Conservation (phyloP, 176 grass and related monocot genomes). For the Carex littledalei region DNA sequence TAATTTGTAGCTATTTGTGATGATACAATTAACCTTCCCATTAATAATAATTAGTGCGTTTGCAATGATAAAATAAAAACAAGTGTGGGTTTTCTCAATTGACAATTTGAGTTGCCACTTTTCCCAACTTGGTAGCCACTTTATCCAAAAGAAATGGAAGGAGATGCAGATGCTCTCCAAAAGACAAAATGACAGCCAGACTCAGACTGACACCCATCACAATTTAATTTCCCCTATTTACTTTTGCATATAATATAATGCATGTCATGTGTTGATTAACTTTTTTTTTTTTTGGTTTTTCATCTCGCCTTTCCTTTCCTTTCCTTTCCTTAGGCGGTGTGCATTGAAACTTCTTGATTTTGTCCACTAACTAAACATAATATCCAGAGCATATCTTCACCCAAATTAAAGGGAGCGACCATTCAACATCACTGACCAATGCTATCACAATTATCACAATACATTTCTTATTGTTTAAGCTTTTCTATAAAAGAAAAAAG, state of each 20-base stretch:
- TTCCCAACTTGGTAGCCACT: conserved; percentile 5
- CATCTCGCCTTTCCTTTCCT: neutral
- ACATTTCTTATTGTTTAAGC: neutral
- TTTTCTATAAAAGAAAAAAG: neutral
- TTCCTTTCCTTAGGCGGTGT: neutral
- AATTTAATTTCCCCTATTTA: neutral
- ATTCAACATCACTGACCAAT: neutral
- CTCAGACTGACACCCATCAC: neutral
- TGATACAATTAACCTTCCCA: neutral
- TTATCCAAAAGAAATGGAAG: conserved; percentile 15
- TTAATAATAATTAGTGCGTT: neutral
- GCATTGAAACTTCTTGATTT: neutral
- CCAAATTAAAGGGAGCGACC: neutral
- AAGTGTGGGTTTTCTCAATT: neutral
- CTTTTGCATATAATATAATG: neutral
- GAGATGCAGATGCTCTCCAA: neutral
- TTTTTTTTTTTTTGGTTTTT: neutral
- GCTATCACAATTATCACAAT: neutral
- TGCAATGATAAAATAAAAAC: neutral
- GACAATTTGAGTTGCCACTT: neutral
- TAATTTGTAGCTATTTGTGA: no score
- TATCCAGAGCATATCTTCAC: neutral
- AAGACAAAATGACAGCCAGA: conserved; percentile 12
- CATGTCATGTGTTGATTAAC: neutral
- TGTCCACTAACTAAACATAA: conserved; percentile 9